Conservation (phyloP, 768 basidiomycete genomes). For the Mycena galopus region DNA sequence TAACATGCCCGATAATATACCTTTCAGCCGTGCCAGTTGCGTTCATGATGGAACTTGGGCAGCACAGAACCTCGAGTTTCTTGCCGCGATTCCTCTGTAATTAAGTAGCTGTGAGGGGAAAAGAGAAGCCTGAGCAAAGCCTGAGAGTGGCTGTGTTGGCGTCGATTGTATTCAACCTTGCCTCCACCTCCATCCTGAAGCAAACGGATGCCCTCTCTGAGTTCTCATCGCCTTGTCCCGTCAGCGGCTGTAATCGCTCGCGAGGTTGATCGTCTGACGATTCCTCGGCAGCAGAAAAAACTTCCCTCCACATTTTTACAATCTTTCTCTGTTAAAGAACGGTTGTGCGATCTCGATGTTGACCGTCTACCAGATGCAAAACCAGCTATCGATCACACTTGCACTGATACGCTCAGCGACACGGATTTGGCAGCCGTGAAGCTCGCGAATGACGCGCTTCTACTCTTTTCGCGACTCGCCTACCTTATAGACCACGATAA, state of each 20-base stretch:
- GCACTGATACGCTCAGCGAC: constrained; percentile 1
- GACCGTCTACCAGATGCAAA: constrained; percentile 16
- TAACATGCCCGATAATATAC: too few relatives aligned
- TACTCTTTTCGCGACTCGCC: constrained; percentile 31
- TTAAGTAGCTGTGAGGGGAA: too few relatives aligned
- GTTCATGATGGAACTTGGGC: too few relatives aligned
- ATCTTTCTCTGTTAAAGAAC: constrained; percentile 22
- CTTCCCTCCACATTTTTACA: constrained; percentile 25
- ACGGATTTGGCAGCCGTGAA: constrained; percentile 12
- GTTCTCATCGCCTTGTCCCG: constrained; percentile 1
- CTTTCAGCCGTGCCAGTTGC: too few relatives aligned
- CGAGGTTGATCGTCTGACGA: constrained; percentile 21
- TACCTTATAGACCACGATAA: constrained; percentile 29
- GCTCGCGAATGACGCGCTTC: constrained; percentile 21
- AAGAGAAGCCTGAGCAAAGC: too few relatives aligned
- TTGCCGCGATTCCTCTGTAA: too few relatives aligned
- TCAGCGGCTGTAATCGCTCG: constrained; percentile 19
- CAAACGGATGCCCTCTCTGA: too few relatives aligned
- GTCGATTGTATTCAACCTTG: too few relatives aligned
- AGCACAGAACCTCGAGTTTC: too few relatives aligned
- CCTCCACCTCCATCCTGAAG: too few relatives aligned
- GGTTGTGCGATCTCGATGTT: constrained; percentile 16
- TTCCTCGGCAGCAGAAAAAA: constrained; percentile 18
- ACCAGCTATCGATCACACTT: constrained; percentile 21
- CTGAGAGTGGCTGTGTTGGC: too few relatives aligned